These are phyloP conservation scores for Eimeria necatrix DNA, from an alignment of 169 alveolate species.

Conservation along the genomic window DNA sequence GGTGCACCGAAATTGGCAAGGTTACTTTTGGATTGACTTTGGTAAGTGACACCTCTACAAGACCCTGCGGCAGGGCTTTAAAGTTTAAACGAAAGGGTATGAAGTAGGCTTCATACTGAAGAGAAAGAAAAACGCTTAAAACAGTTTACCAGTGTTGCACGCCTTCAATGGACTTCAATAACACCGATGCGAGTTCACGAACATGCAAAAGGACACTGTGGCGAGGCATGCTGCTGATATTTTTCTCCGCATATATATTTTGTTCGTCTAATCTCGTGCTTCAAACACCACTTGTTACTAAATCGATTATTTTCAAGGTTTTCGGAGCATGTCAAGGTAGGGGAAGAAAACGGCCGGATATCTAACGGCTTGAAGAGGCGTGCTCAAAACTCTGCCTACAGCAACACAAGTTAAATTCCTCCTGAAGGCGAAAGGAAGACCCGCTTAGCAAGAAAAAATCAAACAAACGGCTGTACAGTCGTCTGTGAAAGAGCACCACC, in stretches of 20 bases:
- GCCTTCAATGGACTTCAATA: background rate
- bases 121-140: background rate
- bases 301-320: no score
- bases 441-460: background rate
- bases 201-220: background rate
- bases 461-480: background rate
- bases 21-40: background rate
- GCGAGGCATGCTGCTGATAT: no score
- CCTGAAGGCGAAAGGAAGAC: no score
- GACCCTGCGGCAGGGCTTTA: background rate
- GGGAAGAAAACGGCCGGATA: constrained; percentile 6
- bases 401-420: background rate
- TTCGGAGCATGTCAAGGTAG: background rate
- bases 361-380: background rate
- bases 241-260: no score
- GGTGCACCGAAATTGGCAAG: no score
- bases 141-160: no score
- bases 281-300: no score
- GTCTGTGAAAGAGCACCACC: background rate
- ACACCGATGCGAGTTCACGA: background rate
- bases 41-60: background rate
- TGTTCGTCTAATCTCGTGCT: no score
- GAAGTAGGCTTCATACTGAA: no score
- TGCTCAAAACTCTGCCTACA: background rate
- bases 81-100: background rate